phyloP scores from a whole-genome alignment of 352 stramenopile species.

The Elongisporangium anandrum region DNA sequence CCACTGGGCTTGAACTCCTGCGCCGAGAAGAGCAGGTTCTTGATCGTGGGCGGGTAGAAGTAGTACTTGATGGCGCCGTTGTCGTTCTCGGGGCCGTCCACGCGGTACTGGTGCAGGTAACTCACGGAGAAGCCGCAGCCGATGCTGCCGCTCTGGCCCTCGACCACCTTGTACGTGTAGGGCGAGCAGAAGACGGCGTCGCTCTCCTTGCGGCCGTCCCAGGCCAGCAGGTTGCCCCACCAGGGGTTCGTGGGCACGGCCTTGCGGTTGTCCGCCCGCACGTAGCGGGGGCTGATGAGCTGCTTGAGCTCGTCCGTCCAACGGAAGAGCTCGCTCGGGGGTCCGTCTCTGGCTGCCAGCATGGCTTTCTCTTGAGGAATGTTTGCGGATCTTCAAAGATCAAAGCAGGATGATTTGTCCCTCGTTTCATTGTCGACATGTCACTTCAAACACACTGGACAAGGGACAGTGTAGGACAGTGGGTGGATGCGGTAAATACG shows the following conservation, averaged over 20 bases:
- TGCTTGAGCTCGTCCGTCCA: conserved; percentile 39
- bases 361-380: neutral
- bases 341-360: neutral
- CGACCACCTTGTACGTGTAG: conserved; percentile 62
- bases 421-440: neutral
- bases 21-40: conserved; percentile 71
- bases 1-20: conserved; percentile 26
- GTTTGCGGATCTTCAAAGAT: neutral
- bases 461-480: conserved; percentile 3
- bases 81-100: conserved; percentile 63
- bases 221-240: conserved; percentile 83
- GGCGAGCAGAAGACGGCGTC: conserved; percentile 70
- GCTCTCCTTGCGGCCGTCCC: conserved; percentile 42
- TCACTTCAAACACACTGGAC: neutral
- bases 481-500: neutral
- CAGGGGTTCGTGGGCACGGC: conserved; percentile 78
- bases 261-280: conserved; percentile 16
- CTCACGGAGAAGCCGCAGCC: conserved; percentile 51
- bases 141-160: conserved; percentile 21
- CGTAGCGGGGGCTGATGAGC: conserved; percentile 48
- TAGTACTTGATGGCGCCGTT: conserved; percentile 84
- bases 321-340: conserved; percentile 37
- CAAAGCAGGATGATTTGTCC: neutral
- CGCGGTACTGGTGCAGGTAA: conserved; percentile 72
- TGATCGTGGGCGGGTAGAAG: conserved; percentile 70